Percentiles rank a stretch among this genome's conserved stretches.
phyloP scores from a whole-genome alignment of 192 early-diverging fungal species.

The Umbelopsis ramanniana region DNA sequence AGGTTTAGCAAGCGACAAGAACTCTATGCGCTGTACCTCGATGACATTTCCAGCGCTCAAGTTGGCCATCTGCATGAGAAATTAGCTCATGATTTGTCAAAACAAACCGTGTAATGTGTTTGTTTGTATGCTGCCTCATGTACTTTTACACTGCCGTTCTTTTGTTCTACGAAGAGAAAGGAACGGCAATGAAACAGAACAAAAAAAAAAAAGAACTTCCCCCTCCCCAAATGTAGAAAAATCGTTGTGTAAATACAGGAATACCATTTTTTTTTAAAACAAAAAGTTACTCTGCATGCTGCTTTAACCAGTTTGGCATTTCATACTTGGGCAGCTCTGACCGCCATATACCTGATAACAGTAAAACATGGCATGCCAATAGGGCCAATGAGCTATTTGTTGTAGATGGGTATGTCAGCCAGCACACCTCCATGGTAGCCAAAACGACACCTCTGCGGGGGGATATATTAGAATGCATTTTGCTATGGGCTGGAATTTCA shows the following conservation, averaged over 20 bases:
- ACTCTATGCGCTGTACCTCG: constrained; percentile 1
- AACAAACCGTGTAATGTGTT: constrained; percentile 3
- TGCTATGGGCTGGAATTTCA: background rate
- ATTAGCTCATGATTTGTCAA: constrained; percentile 5
- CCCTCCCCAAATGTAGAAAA: background rate
- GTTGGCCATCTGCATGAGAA: background rate
- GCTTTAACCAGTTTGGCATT: constrained; percentile 1
- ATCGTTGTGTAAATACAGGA: background rate
- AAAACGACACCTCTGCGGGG: constrained; percentile 27
- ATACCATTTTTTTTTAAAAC: background rate
- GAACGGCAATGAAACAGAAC: too few relatives aligned
- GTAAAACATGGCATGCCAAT: constrained; percentile 36
- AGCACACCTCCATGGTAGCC: constrained; percentile 45
- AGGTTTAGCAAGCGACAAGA: background rate
- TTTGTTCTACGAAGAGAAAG: background rate
- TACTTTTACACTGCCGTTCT: background rate
- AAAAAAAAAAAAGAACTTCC: background rate
- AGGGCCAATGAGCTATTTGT: constrained; percentile 32
- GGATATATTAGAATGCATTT: constrained; percentile 4
- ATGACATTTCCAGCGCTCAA: background rate
- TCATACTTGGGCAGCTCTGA: background rate
- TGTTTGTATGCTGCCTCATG: background rate
- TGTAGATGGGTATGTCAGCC: constrained; percentile 43
- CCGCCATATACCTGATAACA: constrained; percentile 23
- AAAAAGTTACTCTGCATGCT: constrained; percentile 3